Evolutionary conservation across 495 filamentous ascomycete species (phyloP).

Genomic region (Penicillium riverlandense): DNA sequence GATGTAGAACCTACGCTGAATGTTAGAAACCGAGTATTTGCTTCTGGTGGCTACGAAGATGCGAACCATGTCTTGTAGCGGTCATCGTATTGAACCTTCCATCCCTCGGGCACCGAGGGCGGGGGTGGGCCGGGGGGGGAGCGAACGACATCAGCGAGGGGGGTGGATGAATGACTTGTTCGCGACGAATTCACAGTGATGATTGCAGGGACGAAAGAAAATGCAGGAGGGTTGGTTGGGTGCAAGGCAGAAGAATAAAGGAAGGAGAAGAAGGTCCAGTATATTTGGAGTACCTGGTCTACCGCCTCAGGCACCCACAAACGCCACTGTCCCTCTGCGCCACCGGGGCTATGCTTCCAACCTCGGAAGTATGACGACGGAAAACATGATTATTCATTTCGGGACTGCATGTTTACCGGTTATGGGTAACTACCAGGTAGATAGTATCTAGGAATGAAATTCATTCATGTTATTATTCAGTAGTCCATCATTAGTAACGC

Average conservation of each 20-base stretch:
- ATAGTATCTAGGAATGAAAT: not conserved
- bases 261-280: too few species aligned
- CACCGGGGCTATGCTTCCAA: slow-evolving; percentile 4
- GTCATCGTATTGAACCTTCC: slow-evolving; percentile 72
- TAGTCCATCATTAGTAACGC: too few species aligned
- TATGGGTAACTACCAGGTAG: not conserved
- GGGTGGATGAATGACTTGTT: too few species aligned
- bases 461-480: too few species aligned
- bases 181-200: too few species aligned
- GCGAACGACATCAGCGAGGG: slow-evolving; percentile 24
- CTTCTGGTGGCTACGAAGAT: slow-evolving; percentile 2
- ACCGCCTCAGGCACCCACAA: too few species aligned
- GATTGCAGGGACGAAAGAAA: too few species aligned
- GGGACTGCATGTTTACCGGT: too few species aligned
- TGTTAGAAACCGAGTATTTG: slow-evolving; percentile 4
- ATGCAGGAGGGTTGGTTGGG: too few species aligned
- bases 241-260: too few species aligned
- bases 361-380: not conserved
- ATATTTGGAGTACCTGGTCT: too few species aligned
- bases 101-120: slow-evolving; percentile 80
- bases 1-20: slow-evolving; percentile 66
- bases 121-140: slow-evolving; percentile 77
- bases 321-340: not conserved
- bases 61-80: slow-evolving; percentile 72
- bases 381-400: too few species aligned